These are phyloP conservation scores for Hygrophoropsis aurantiaca DNA, from an alignment of 768 basidiomycete species.

Conservation along the genomic window DNA sequence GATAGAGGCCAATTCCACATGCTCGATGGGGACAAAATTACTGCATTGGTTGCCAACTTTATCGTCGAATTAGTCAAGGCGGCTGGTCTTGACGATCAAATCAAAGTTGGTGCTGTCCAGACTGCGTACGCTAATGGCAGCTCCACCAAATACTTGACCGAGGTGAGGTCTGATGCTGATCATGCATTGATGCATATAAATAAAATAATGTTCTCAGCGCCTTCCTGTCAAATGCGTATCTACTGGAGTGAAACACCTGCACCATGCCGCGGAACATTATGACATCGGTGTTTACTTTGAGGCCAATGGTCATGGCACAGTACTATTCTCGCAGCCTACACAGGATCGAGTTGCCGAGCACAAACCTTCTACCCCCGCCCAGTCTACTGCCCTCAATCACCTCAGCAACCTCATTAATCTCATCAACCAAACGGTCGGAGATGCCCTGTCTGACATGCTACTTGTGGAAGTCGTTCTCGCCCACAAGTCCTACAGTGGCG, in stretches of 20 bases:
- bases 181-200: conserved; percentile 2
- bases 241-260: conserved; percentile 97
- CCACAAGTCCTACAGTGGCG: conserved; percentile 79
- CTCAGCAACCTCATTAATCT: conserved; percentile 76
- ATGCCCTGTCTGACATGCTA: conserved; percentile 94
- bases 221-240: conserved; percentile 93
- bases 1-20: conserved; percentile 77
- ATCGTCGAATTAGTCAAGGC: conserved; percentile 86
- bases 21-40: conserved; percentile 98
- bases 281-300: conserved; percentile 99
- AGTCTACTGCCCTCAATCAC: conserved; percentile 76
- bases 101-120: conserved; percentile 94
- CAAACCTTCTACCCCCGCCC: conserved; percentile 78
- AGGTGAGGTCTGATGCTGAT: conserved; percentile 45
- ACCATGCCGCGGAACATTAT: conserved; percentile 94
- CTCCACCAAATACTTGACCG: conserved; percentile 88
- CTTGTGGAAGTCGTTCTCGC: conserved; percentile 91
- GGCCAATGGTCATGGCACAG: conserved; percentile 98
- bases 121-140: conserved; percentile 98
- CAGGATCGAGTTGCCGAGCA: conserved; percentile 58
- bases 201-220: conserved; percentile 47
- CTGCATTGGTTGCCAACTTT: conserved; percentile 89
- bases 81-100: conserved; percentile 72
- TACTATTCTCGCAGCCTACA: conserved; percentile 84
- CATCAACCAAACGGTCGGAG: conserved; percentile 98